Evolutionary conservation across 441 rosid species (phyloP), one percentile per base, ranked within the genome.

Genomic region (Francoa sonchifolia): DNA sequence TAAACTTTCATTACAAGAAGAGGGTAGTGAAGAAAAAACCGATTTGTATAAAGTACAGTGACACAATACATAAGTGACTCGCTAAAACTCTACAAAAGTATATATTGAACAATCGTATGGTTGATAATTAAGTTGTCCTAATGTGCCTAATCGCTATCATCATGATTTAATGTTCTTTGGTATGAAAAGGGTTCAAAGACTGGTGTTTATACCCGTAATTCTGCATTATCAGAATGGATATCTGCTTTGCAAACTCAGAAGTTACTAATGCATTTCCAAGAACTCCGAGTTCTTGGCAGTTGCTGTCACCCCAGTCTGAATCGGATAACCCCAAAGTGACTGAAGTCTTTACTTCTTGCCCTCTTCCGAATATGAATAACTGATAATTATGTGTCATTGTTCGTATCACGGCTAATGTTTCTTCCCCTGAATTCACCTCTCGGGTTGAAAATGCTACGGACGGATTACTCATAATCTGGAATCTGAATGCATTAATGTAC

Each of bases 201-300:
- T n/a, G n/a, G n/a, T n/a, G n/a, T n/a, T n/a, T n/a, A n/a, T n/a
- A n/a, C n/a, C 11, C 11, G 32, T 49, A 66, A 6, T 55, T 66
- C 23, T 66, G 66, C 39, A 70, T 34, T 12, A 62, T 63, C 12
- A 70, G 54, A 19, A 72, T 72, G 1, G 69, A 42, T 19, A 36
- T 35, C 47, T 25, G 44, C 58, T 4, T 10, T 16, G 3, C 50
- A 16, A 50, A 59, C 16, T 28, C 31, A 13, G 73, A 60, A 4
- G 58, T 48, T 0, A 47, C 62, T 17, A 67, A 27, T 19, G 60
- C 7, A 49, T 67, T 67, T 6, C 72, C 74, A 10, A 62, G 15
- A 0, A 64, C 54, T 0, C 78, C 72, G 1, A 68, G 61, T 32
- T 72, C 77, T 0, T 61, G 62, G 37, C 38, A 67, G 30, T 61